Evolutionary conservation across 192 early-diverging fungal species (phyloP), one percentile per base, ranked within the genome.

Genomic region (Martensiomyces pterosporus): DNA sequence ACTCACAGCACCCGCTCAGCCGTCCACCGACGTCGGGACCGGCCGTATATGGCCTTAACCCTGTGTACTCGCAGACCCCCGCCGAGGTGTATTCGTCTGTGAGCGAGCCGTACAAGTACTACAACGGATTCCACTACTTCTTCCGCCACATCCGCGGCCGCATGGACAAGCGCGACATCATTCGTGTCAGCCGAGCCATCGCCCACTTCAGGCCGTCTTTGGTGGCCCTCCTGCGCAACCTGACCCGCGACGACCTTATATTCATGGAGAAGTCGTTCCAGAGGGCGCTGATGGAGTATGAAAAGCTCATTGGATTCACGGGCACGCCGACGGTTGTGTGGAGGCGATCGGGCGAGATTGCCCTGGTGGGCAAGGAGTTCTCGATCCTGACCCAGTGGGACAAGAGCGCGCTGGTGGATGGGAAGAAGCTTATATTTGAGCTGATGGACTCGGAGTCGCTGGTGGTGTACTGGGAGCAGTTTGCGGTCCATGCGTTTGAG

Each of bases 191-290:
- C 68, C 79, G 85, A 13, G 87, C 90, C 9, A 77, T 97, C 60
- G 87, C 90, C 21, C 82, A 85, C 57, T 94, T 94, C 61, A 79
- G 94, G 9, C 94, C 94, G 22, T 91, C 89, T 3, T 91, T 93
- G 52, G 88, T 97, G 60, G 91, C 92, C 4, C 76, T 90, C 43
- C 88, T 94, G 57, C 93, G 92, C 87, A 90, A 94, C 60, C 65
- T 97, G 53, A 90, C 90, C 3, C 87, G 87, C 47, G 91, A 97
- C 49, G 94, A 97, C 52, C 76, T 97, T 64, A 73, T 94, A 19
- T 94, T 94, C 58, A 92, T 92, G 91, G 94, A 97, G 76, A 92
- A 93, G 62, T 93, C 91, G 59, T 88, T 97, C 46, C 94, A 93
- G 60, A 80, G 94, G 38, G 92, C 92, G 9, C 63, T 97, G 67